phyloP scores from a whole-genome alignment of 23 red algal genomes.

The Pyropia yezoensis region DNA sequence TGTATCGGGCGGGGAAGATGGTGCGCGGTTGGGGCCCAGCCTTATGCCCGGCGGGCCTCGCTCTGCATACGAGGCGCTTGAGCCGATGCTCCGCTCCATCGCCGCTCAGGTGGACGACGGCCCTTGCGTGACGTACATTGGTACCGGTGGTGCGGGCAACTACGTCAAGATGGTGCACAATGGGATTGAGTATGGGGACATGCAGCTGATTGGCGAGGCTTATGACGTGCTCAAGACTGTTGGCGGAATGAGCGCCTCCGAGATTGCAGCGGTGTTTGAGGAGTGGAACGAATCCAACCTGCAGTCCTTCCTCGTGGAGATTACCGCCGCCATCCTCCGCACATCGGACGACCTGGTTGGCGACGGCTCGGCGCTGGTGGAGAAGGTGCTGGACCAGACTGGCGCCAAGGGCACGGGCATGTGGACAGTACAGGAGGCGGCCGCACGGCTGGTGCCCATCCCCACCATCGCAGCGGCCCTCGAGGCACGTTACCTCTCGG shows the following conservation, averaged over 20 bases:
- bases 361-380: slow-evolving; percentile 62
- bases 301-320: slow-evolving; percentile 92
- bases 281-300: slow-evolving; percentile 78
- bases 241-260: slow-evolving; percentile 15
- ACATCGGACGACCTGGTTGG: slow-evolving; percentile 44
- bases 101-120: slow-evolving; percentile 89
- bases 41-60: slow-evolving; percentile 90
- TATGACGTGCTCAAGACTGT: slow-evolving; percentile 63
- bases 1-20: slow-evolving; percentile 94
- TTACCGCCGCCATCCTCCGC: slow-evolving; percentile 77
- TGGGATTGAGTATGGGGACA: slow-evolving; percentile 99
- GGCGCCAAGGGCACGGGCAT: slow-evolving; percentile 97
- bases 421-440: slow-evolving; percentile 97
- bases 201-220: slow-evolving; percentile 98
- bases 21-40: slow-evolving; percentile 85
- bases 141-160: slow-evolving; percentile 87
- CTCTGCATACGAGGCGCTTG: slow-evolving; percentile 41
- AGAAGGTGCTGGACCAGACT: slow-evolving; percentile 70
- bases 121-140: slow-evolving; percentile 89
- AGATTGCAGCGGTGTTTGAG: slow-evolving; percentile 70
- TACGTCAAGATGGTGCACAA: slow-evolving; percentile 99
- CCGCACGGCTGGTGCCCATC: slow-evolving; percentile 49
- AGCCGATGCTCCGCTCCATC: slow-evolving; percentile 62
- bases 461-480: slow-evolving; percentile 87
- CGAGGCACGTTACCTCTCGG: slow-evolving; percentile 88